Evolutionary conservation across 371 early-diverging fungal species (phyloP), one percentile per base, ranked within the genome.

Genomic region (Saksenaea oblongispora): DNA sequence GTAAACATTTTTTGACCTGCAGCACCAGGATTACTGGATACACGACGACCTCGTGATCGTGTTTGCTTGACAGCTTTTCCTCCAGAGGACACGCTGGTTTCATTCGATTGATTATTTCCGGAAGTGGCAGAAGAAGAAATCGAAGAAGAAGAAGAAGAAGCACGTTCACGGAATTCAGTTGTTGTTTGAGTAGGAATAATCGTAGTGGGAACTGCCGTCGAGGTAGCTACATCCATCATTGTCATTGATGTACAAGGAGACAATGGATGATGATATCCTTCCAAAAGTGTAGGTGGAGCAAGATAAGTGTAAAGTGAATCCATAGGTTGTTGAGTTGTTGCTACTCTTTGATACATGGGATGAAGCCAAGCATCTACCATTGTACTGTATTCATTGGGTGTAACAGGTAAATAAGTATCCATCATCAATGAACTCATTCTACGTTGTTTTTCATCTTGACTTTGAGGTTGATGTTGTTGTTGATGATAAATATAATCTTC

Each of bases 1-100:
- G 73, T 72, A 62, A 82, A 82, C 66, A 82, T 71, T 41, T 82
- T 82, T 53, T 59, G 61, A 14, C 76, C 73, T 34, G 66, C 64
- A 54, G 58, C 64, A 24, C 41, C 55, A n/a, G 71, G 71, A 47
- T 75, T 69, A 28, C 69, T 72, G 13, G 78, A 75, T 26, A 81
- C 81, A 17, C 81, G 76, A 18, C 81, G 81, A n/a, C 78, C 81
- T 3, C 78, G 72, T 0, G 81, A 81, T 15, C 82, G 74, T 54
- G 67, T 65, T 57, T 76, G 74, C 5, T 68, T 71, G 39, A 53
- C 54, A 24, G 35, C 17, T 17, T 27, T 28, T 41, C 34, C 61
- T 34, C 54, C 13, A 36, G 58, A 15, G 4, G 27, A 24, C 10
- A 69, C 9, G 35, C 18, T n/a, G 10, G 51, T 51, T 13, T 3